phyloP scores from a whole-genome alignment of 805 yeast species.

The Dipodascopsis tothii region DNA sequence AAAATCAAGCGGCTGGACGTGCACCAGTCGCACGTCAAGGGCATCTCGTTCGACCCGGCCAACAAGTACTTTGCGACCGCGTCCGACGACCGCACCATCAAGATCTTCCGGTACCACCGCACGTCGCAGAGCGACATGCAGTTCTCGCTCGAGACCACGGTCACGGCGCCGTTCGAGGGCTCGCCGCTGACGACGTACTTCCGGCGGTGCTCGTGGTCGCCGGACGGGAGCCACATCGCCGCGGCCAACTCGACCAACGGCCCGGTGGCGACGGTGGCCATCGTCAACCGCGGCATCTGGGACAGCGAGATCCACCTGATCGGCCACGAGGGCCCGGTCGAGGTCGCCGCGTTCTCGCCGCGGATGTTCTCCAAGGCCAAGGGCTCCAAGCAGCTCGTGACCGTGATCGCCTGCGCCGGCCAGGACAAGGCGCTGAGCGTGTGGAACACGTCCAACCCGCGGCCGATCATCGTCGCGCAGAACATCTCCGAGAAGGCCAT shows the following conservation, averaged over 20 bases:
- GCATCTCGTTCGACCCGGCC: constrained; percentile 96
- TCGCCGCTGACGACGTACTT: constrained; percentile 91
- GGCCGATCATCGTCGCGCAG: constrained; percentile 73
- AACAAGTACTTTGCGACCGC: constrained; percentile 95
- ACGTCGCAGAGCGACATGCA: constrained; percentile 60
- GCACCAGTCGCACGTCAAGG: constrained; percentile 92
- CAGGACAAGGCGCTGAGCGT: constrained; percentile 83
- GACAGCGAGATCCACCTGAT: constrained; percentile 52
- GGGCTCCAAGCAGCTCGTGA: constrained; percentile 37
- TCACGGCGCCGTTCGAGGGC: constrained; percentile 74
- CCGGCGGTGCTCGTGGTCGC: constrained; percentile 63
- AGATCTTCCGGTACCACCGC: constrained; percentile 78
- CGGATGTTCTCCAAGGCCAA: constrained; percentile 31
- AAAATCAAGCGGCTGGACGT: constrained; percentile 74
- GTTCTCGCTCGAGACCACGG: constrained; percentile 77
- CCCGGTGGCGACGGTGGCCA: constrained; percentile 53
- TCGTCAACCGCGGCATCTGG: constrained; percentile 61
- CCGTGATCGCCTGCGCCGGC: constrained; percentile 91
- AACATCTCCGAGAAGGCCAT: constrained; percentile 71
- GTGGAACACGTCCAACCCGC: constrained; percentile 72
- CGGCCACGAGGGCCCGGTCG: constrained; percentile 66
- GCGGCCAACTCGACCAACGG: constrained; percentile 65
- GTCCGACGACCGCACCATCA: constrained; percentile 87
- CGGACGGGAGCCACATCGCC: constrained; percentile 64
- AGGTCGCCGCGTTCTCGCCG: constrained; percentile 52